Conservation (phyloP, 1,284 basidiomycete species). For the Trametes versicolor region DNA sequence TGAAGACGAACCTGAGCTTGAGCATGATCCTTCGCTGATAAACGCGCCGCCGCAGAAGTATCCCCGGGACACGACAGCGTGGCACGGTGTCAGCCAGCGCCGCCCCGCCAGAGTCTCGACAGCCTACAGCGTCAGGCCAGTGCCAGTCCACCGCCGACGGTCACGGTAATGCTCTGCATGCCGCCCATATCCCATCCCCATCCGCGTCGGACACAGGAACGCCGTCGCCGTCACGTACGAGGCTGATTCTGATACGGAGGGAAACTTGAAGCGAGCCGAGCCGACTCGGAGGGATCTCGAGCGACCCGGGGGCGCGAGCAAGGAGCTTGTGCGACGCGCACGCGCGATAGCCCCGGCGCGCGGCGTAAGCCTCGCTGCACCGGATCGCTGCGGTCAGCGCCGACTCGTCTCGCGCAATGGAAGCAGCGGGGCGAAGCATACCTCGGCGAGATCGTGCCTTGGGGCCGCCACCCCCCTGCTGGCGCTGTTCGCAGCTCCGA, state of each 20-base stretch:
- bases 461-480: not conserved
- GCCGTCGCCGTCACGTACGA: too few species aligned
- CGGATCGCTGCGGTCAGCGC: slow-evolving; percentile 19
- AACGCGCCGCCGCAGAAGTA: not conserved
- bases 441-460: not conserved
- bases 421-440: not conserved
- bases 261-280: too few species aligned
- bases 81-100: not conserved
- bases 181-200: not conserved
- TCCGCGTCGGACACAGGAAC: too few species aligned
- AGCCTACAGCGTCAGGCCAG: too few species aligned
- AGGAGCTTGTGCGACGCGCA: slow-evolving; percentile 17
- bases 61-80: not conserved
- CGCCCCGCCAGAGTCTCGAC: too few species aligned
- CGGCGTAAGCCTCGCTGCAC: not conserved
- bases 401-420: not conserved
- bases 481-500: too few species aligned
- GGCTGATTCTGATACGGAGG: too few species aligned
- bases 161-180: not conserved
- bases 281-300: not conserved
- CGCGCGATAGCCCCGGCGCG: slow-evolving; percentile 14
- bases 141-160: not conserved
- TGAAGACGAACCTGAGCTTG: too few species aligned
- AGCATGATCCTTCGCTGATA: not conserved
- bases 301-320: slow-evolving; percentile 5